These are phyloP conservation scores for Pseudogymnoascus sp. DNA, from an alignment of 2,329 filamentous ascomycete species.

Conservation along the genomic window DNA sequence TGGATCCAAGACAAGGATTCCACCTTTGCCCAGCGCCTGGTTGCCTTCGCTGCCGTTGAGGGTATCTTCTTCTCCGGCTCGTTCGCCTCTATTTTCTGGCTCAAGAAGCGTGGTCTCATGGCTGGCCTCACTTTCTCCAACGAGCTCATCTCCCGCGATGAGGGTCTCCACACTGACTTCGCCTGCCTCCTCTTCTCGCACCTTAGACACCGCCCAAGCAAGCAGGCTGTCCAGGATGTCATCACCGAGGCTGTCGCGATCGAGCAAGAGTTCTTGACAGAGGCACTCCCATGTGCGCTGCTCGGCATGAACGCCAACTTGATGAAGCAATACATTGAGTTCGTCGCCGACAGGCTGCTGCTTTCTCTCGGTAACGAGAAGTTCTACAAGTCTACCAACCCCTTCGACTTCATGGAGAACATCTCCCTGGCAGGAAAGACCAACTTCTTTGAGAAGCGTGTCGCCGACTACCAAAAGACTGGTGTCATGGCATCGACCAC, in stretches of 20 bases:
- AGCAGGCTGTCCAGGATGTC: slow-evolving; percentile 73
- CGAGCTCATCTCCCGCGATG: slow-evolving; percentile 98
- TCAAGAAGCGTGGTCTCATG: slow-evolving; percentile 99
- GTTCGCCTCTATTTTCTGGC: slow-evolving; percentile 98
- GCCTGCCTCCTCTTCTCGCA: slow-evolving; percentile 97
- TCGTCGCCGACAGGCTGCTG: slow-evolving; percentile 91
- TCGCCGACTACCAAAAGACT: slow-evolving; percentile 98
- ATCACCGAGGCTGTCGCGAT: slow-evolving; percentile 91
- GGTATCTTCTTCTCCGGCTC: slow-evolving; percentile 99
- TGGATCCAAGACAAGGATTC: slow-evolving; percentile 95
- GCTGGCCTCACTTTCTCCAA: slow-evolving; percentile 98
- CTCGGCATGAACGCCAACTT: slow-evolving; percentile 95
- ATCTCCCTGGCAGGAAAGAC: slow-evolving; percentile 98
- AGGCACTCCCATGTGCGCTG: slow-evolving; percentile 84
- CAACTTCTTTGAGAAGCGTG: slow-evolving; percentile 99
- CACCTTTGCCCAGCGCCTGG: slow-evolving; percentile 88
- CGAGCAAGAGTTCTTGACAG: slow-evolving; percentile 96
- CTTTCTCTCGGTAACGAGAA: slow-evolving; percentile 90
- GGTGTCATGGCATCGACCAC: slow-evolving; percentile 94
- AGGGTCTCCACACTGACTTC: slow-evolving; percentile 99
- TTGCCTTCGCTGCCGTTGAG: slow-evolving; percentile 95
- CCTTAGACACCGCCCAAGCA: slow-evolving; percentile 81
- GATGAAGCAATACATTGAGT: slow-evolving; percentile 99
- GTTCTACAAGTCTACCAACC: slow-evolving; percentile 86
- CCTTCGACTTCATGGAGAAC: slow-evolving; percentile 99